phyloP scores from a whole-genome alignment of 176 grass and related monocot genomes.

The Elymus sibiricus region DNA sequence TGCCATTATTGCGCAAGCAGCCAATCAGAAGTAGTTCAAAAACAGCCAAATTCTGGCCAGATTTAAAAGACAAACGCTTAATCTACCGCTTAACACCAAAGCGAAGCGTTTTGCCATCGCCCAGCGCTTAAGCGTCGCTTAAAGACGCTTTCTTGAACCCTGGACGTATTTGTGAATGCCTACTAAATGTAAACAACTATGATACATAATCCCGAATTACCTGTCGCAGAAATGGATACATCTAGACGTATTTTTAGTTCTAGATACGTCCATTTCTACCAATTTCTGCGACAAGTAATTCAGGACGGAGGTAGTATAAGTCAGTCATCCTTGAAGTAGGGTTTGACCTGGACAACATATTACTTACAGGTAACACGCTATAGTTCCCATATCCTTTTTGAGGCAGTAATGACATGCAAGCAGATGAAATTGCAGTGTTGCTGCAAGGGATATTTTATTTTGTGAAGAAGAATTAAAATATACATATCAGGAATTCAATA shows the following conservation, averaged over 20 bases:
- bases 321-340: background rate
- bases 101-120: no score
- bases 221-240: no score
- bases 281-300: no score
- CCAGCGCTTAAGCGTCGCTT: no score
- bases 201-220: no score
- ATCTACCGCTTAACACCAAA: no score
- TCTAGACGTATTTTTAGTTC: no score
- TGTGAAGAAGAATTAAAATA: background rate
- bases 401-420: background rate
- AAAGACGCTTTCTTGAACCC: constrained; percentile 21
- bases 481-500: background rate
- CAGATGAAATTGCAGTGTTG: background rate
- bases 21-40: no score
- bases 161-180: background rate
- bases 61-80: no score
- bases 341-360: background rate
- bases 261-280: no score
- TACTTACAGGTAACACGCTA: background rate
- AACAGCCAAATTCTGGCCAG: no score
- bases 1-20: no score
- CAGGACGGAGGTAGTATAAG: background rate
- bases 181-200: background rate
- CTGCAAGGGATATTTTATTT: background rate
- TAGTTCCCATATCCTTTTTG: background rate